Conservation (phyloP, 2,329 filamentous ascomycete genomes). For the Fusarium palustre region DNA sequence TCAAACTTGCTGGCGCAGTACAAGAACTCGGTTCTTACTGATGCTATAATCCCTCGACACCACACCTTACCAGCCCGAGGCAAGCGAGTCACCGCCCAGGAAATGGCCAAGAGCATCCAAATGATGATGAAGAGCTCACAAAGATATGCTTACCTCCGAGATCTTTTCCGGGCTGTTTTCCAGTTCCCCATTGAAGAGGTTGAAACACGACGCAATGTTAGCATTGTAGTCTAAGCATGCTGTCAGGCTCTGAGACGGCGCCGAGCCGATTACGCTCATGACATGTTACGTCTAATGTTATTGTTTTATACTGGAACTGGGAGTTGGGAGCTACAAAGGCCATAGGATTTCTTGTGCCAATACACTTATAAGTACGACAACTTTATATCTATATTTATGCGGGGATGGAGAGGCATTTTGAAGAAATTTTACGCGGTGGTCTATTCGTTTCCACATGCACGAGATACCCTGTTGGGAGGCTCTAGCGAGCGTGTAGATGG, state of each 20-base stretch:
- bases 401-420: conserved; percentile 21
- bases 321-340: conserved; percentile 27
- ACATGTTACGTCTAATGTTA: conserved; percentile 31
- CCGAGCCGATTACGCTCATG: conserved; percentile 12
- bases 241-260: background rate
- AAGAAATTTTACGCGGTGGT: conserved; percentile 37
- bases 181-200: conserved; percentile 85
- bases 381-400: conserved; percentile 11
- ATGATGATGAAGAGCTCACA: conserved; percentile 75
- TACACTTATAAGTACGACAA: conserved; percentile 19
- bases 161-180: conserved; percentile 87
- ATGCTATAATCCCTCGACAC: conserved; percentile 66
- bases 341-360: conserved; percentile 10
- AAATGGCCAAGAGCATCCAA: conserved; percentile 82
- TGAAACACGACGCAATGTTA: conserved; percentile 72
- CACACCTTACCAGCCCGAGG: conserved; percentile 62
- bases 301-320: conserved; percentile 29
- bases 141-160: conserved; percentile 82
- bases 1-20: conserved; percentile 79
- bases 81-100: conserved; percentile 73
- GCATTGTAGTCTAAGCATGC: conserved; percentile 61
- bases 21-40: conserved; percentile 80
- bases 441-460: conserved; percentile 48
- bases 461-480: conserved; percentile 48
- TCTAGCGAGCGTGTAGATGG: conserved; percentile 32